Conservation (phyloP, 2,329 filamentous ascomycete species). For the Diaporthe australafricana region DNA sequence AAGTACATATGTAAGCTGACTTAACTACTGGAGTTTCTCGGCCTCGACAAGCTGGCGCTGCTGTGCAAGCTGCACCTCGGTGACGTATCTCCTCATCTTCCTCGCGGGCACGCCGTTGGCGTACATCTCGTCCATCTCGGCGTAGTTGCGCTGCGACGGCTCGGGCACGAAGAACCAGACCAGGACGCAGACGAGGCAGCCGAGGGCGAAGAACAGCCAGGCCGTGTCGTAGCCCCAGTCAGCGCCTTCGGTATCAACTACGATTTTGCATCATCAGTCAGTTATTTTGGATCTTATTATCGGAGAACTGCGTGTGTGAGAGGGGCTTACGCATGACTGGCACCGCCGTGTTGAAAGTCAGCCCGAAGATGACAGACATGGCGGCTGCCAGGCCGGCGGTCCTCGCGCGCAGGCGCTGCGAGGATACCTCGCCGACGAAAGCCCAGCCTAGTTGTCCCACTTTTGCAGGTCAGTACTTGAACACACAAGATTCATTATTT, state of each 20-base stretch:
- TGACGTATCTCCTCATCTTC: conserved; percentile 39
- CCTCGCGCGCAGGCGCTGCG: conserved; percentile 40
- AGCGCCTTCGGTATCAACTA: conserved; percentile 37
- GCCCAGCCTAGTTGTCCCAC: conserved; percentile 40
- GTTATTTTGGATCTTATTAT: too few species aligned
- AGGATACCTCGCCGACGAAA: conserved; percentile 41
- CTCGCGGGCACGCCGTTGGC: conserved; percentile 40
- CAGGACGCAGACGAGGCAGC: conserved; percentile 34
- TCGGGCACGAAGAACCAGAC: conserved; percentile 41
- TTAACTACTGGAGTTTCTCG: not conserved
- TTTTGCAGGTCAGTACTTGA: not conserved
- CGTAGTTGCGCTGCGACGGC: conserved; percentile 40
- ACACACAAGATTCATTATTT: not conserved
- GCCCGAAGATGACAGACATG: conserved; percentile 39
- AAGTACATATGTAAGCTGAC: too few species aligned
- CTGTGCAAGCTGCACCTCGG: conserved; percentile 34
- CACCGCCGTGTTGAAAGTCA: conserved; percentile 41
- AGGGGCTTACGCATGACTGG: conserved; percentile 38
- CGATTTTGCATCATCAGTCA: not conserved
- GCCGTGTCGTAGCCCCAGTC: conserved; percentile 42
- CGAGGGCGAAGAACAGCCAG: conserved; percentile 40
- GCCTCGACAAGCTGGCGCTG: not conserved
- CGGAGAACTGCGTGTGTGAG: too few species aligned
- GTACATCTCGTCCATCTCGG: conserved; percentile 43
- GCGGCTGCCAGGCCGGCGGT: conserved; percentile 41